phyloP scores from a whole-genome alignment of 140 eudicot genomes.

The Flaveria floridana region DNA sequence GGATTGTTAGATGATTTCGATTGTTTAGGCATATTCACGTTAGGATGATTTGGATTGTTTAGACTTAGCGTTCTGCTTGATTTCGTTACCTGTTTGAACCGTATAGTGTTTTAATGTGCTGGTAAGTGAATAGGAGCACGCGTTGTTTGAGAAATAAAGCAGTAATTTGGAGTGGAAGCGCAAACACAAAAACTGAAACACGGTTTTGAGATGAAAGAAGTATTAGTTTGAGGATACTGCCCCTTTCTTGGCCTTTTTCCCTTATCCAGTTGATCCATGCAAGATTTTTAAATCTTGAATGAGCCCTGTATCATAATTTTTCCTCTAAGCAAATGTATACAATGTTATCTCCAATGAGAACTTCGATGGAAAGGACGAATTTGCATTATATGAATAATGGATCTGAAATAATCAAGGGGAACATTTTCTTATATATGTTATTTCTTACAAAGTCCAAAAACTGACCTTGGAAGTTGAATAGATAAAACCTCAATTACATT shows the following conservation, averaged over 20 bases:
- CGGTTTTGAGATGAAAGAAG: not conserved
- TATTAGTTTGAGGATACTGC: not conserved
- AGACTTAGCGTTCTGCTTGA: slow-evolving; percentile 9
- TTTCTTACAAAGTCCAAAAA: not conserved
- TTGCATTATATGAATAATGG: not conserved
- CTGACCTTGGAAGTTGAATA: not conserved
- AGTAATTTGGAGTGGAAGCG: not conserved
- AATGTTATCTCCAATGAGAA: not conserved
- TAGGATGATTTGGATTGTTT: slow-evolving; percentile 10
- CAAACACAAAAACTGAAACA: too few species aligned
- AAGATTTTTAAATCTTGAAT: not conserved
- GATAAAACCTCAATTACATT: not conserved
- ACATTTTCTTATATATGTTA: not conserved
- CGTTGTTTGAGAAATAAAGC: not conserved
- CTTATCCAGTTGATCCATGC: not conserved
- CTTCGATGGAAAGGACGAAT: not conserved
- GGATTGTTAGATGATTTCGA: slow-evolving; percentile 7
- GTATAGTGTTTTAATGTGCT: not conserved
- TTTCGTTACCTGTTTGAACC: not conserved
- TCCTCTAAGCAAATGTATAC: not conserved
- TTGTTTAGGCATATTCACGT: slow-evolving; percentile 5
- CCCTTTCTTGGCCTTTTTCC: not conserved
- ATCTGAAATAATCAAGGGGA: slow-evolving; percentile 6
- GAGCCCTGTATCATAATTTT: not conserved
- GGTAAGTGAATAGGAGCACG: not conserved